phyloP scores from a whole-genome alignment of 2,329 filamentous ascomycete genomes.

The Alternaria sp. region DNA sequence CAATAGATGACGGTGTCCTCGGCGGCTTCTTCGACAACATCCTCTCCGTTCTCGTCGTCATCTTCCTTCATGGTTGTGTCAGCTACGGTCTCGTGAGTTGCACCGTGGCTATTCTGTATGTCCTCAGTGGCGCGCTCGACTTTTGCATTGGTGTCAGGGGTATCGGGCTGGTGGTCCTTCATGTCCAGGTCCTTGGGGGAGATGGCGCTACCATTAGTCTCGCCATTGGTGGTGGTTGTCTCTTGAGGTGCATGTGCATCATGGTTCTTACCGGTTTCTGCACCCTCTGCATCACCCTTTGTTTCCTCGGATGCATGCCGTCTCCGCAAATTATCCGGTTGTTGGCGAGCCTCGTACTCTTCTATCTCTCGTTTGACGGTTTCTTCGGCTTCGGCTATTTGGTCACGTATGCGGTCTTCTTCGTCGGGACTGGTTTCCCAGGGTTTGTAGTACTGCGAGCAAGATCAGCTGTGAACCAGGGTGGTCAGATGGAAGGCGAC shows the following conservation, averaged over 20 bases:
- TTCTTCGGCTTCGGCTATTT: slow-evolving; percentile 70
- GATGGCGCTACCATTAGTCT: slow-evolving; percentile 31
- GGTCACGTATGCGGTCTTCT: slow-evolving; percentile 72
- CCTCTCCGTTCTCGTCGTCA: slow-evolving; percentile 74
- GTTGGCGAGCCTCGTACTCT: slow-evolving; percentile 62
- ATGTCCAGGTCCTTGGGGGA: slow-evolving; percentile 32
- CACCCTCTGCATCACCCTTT: slow-evolving; percentile 23
- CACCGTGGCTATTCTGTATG: slow-evolving; percentile 22
- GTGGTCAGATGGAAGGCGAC: slow-evolving; percentile 41
- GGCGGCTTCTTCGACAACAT: slow-evolving; percentile 76
- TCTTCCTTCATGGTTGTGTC: slow-evolving; percentile 51
- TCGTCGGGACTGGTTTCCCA: slow-evolving; percentile 76
- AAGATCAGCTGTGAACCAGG: slow-evolving; percentile 23
- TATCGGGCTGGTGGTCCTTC: slow-evolving; percentile 31
- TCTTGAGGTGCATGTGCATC: slow-evolving; percentile 28
- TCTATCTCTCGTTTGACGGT: slow-evolving; percentile 69
- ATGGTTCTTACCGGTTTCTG: slow-evolving; percentile 31
- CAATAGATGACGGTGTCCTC: slow-evolving; percentile 94
- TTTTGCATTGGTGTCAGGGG: slow-evolving; percentile 23
- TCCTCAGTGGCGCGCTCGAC: slow-evolving; percentile 19
- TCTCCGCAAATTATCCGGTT: slow-evolving; percentile 35
- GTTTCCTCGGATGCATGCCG: slow-evolving; percentile 18
- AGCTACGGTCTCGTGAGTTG: slow-evolving; percentile 35
- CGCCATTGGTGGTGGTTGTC: slow-evolving; percentile 27
- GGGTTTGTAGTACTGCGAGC: slow-evolving; percentile 78